phyloP scores from a whole-genome alignment of 306 rosid species.

The Cucurbita maxima region DNA sequence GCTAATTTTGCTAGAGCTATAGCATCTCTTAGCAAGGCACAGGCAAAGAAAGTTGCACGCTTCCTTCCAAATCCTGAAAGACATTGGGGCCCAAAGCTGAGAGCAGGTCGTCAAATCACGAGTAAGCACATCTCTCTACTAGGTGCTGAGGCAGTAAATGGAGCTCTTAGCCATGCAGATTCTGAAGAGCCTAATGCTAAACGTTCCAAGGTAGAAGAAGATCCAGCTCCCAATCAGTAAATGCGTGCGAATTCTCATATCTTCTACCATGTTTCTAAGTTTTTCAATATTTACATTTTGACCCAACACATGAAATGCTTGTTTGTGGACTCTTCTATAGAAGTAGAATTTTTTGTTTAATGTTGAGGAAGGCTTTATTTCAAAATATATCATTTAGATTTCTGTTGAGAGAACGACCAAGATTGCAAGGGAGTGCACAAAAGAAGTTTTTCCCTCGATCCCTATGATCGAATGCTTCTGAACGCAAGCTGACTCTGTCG shows the following conservation, averaged over 20 bases:
- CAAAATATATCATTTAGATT: neutral
- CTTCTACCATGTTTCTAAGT: neutral
- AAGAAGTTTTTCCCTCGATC: neutral
- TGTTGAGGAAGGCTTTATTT: neutral
- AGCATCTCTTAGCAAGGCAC: slow-evolving; percentile 86
- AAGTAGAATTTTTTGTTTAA: neutral
- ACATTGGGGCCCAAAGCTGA: slow-evolving; percentile 94
- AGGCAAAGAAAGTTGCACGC: slow-evolving; percentile 72
- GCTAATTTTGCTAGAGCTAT: slow-evolving; percentile 84
- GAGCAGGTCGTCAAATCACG: slow-evolving; percentile 86
- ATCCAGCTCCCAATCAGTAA: slow-evolving; percentile 5
- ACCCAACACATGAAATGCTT: neutral
- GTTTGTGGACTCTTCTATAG: neutral
- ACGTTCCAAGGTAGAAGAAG: slow-evolving; percentile 44
- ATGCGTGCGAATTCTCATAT: neutral
- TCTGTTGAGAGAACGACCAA: neutral
- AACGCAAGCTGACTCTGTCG: neutral
- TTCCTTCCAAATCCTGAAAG: slow-evolving; percentile 94
- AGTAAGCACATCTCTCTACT: slow-evolving; percentile 78
- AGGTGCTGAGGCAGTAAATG: slow-evolving; percentile 62
- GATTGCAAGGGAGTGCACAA: neutral
- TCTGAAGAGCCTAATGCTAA: slow-evolving; percentile 36
- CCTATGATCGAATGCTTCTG: neutral
- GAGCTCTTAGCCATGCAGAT: slow-evolving; percentile 36
- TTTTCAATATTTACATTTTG: neutral